These are phyloP conservation scores for Solanum raphanifolium DNA, from an alignment of 257 asterid genomes.

Conservation along the genomic window DNA sequence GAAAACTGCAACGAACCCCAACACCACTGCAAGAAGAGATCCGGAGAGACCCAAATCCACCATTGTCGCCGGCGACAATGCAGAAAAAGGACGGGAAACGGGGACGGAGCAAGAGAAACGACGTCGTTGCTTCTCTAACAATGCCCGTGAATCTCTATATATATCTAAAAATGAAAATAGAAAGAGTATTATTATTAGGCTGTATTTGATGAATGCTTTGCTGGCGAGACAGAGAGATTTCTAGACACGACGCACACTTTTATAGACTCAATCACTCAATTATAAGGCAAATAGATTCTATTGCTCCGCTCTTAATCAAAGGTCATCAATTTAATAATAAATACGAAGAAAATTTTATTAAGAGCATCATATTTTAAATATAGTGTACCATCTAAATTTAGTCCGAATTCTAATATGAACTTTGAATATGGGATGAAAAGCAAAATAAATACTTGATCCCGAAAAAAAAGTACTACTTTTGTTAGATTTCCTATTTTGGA, in stretches of 20 bases:
- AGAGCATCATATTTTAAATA: accelerated
- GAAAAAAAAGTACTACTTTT: no score
- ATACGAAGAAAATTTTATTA: accelerated
- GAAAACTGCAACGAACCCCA: slow-evolving; percentile 27
- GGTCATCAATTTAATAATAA: no score
- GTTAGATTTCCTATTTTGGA: not conserved
- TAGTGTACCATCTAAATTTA: no score
- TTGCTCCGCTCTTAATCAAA: no score
- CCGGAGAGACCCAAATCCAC: slow-evolving; percentile 35
- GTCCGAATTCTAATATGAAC: no score
- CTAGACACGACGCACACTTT: not conserved
- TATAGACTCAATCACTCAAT: not conserved
- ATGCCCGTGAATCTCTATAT: not conserved
- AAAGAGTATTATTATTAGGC: not conserved
- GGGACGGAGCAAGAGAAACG: not conserved
- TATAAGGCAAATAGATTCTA: no score
- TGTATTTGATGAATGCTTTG: slow-evolving; percentile 8
- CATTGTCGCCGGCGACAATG: slow-evolving; percentile 32
- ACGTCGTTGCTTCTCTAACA: not conserved
- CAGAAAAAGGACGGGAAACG: slow-evolving; percentile 1
- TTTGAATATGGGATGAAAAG: no score
- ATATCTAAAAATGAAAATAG: not conserved
- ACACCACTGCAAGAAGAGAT: slow-evolving; percentile 26
- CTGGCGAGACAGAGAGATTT: slow-evolving; percentile 12
- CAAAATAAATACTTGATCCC: no score